Conservation (phyloP, 2,329 filamentous ascomycete genomes). For the Saccharata proteae region DNA sequence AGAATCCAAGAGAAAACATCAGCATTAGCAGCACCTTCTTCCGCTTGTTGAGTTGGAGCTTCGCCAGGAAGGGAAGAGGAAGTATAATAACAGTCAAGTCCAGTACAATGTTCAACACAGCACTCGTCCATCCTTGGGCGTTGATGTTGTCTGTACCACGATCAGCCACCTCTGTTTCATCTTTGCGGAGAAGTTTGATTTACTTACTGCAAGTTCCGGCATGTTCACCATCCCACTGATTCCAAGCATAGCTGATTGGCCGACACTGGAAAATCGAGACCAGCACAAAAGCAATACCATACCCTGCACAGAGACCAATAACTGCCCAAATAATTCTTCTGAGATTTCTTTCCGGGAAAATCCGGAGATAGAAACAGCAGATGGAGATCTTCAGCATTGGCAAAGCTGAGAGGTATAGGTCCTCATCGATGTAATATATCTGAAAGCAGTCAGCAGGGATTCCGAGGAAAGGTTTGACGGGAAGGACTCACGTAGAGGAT, state of each 20-base stretch:
- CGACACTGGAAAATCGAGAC: constrained; percentile 19
- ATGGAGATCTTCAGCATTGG: constrained; percentile 16
- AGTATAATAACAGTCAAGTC: constrained; percentile 19
- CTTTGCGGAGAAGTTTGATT: too few species aligned
- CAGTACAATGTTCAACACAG: constrained; percentile 19
- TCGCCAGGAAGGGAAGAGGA: constrained; percentile 19
- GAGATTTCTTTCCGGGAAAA: constrained; percentile 17
- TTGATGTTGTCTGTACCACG: constrained; percentile 26
- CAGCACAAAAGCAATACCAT: constrained; percentile 12
- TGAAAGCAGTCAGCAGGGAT: neutral
- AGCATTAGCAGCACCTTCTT: constrained; percentile 22
- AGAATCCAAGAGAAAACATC: constrained; percentile 25
- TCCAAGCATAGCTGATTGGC: constrained; percentile 22
- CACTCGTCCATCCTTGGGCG: constrained; percentile 20
- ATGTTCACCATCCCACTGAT: constrained; percentile 18
- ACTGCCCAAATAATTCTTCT: constrained; percentile 14
- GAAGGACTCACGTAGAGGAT: constrained; percentile 24
- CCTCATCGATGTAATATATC: constrained; percentile 20
- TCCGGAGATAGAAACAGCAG: constrained; percentile 20
- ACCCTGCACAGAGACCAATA: constrained; percentile 16
- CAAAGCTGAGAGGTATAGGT: constrained; percentile 21
- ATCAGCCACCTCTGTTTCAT: too few species aligned
- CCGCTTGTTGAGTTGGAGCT: constrained; percentile 16
- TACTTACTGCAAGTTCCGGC: constrained; percentile 21
- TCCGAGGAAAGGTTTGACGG: neutral